Evolutionary conservation across 2,329 filamentous ascomycete genomes (phyloP).

Genomic region (Fusarium veterinarium): DNA sequence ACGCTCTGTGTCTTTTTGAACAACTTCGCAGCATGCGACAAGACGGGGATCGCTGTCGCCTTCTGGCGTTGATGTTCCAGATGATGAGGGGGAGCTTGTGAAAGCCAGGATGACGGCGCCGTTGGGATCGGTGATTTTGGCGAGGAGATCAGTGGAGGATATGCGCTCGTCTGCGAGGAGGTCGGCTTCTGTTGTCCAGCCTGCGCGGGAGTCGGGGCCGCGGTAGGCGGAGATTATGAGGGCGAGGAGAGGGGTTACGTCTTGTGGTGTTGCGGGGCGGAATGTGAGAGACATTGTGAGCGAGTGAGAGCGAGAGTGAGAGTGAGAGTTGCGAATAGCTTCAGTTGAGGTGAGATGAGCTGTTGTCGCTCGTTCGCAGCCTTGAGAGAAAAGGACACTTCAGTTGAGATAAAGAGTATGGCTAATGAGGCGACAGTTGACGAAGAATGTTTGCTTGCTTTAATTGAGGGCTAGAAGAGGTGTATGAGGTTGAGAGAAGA

Average conservation of each 20-base stretch:
- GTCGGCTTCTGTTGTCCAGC: conserved; percentile 62
- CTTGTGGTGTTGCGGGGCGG: conserved; percentile 46
- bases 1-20: conserved; percentile 41
- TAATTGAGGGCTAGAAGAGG: not conserved
- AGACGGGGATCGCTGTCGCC: conserved; percentile 42
- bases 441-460: not conserved
- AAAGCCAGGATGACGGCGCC: conserved; percentile 54
- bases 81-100: not conserved
- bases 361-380: not conserved
- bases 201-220: conserved; percentile 53
- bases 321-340: not conserved
- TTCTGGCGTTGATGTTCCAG: conserved; percentile 22
- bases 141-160: conserved; percentile 49
- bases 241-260: conserved; percentile 49
- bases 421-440: not conserved
- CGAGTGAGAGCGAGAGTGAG: not conserved
- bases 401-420: not conserved
- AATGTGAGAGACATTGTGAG: conserved; percentile 33
- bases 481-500: not conserved
- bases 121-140: conserved; percentile 54
- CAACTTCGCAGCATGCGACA: conserved; percentile 59
- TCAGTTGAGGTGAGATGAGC: not conserved
- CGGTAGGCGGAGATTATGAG: conserved; percentile 60
- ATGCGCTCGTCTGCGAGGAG: conserved; percentile 58
- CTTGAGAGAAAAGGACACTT: not conserved